Evolutionary conservation across 73 alveolate species (phyloP).

Genomic region (Tetrahymena thermophila): DNA sequence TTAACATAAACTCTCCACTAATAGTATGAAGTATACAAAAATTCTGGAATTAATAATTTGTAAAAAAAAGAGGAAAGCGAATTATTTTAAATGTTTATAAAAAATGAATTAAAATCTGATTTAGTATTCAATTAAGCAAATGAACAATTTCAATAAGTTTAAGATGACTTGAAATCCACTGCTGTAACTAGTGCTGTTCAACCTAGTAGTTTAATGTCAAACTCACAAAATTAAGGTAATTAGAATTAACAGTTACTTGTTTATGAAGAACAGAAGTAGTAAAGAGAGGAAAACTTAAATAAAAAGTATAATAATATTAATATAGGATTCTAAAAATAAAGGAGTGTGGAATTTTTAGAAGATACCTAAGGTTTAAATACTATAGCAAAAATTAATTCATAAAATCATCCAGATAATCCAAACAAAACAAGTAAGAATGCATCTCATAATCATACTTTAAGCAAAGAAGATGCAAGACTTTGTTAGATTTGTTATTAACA

Average conservation of each 20-base stretch:
- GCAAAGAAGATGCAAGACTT: background rate
- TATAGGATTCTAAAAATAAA: background rate
- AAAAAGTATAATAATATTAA: too few species aligned
- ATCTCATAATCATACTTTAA: background rate
- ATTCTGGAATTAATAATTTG: background rate
- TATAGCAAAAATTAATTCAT: background rate
- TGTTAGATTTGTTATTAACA: background rate
- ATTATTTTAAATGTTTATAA: background rate
- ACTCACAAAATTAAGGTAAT: background rate
- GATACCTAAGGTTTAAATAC: background rate
- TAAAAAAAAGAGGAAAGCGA: background rate
- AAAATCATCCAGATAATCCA: background rate
- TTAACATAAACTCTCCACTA: background rate
- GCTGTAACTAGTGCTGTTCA: background rate
- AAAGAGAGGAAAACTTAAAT: background rate
- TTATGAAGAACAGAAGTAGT: background rate
- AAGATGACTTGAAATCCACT: background rate
- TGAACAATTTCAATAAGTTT: background rate
- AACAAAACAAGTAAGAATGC: too few species aligned
- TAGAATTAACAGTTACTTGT: too few species aligned
- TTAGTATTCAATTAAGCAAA: background rate
- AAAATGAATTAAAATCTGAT: background rate
- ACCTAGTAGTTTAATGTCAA: background rate
- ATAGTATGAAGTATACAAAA: background rate
- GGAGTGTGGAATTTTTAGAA: background rate